phyloP scores from a whole-genome alignment of 176 grass and related monocot species.

The Chloris gayana region DNA sequence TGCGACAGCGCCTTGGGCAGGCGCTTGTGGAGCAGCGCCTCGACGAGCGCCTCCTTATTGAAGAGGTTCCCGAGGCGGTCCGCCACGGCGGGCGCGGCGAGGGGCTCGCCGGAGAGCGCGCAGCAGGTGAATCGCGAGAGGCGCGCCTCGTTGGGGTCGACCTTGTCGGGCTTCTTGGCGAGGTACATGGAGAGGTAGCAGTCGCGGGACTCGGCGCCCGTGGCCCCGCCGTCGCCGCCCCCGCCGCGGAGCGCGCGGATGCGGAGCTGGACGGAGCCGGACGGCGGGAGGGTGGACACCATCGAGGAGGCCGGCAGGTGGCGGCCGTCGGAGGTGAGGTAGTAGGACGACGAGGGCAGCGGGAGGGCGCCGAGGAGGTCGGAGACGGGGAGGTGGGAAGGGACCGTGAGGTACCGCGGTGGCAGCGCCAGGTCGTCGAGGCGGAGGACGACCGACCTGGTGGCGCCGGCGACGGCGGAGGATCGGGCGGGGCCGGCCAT shows the following conservation, averaged over 20 bases:
- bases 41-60: constrained; percentile 98
- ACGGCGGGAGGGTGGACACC: constrained; percentile 37
- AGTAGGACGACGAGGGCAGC: constrained; percentile 54
- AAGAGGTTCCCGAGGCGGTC: constrained; percentile 88
- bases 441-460: constrained; percentile 37
- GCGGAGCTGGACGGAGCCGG: constrained; percentile 48
- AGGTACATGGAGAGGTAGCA: constrained; percentile 99
- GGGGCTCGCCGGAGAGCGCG: constrained; percentile 79
- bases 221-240: constrained; percentile 92
- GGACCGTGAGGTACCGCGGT: constrained; percentile 51
- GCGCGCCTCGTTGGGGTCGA: constrained; percentile 86
- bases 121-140: constrained; percentile 94
- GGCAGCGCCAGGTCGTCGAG: constrained; percentile 54
- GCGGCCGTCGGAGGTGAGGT: constrained; percentile 67
- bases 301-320: constrained; percentile 33
- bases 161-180: constrained; percentile 96
- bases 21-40: constrained; percentile 83
- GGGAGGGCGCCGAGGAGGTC: constrained; percentile 55
- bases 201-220: constrained; percentile 95
- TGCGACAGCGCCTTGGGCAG: constrained; percentile 76
- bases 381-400: constrained; percentile 45
- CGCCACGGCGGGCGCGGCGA: constrained; percentile 59
- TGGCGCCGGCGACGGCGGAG: not conserved
- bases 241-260: constrained; percentile 72
- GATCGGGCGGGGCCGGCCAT: not conserved